A percentile compares a stretch with the other conserved stretches of the same genome.
Evolutionary conservation across 1,139 yeast species (phyloP).

Genomic region (Yamadazyma spencermartinsiae): DNA sequence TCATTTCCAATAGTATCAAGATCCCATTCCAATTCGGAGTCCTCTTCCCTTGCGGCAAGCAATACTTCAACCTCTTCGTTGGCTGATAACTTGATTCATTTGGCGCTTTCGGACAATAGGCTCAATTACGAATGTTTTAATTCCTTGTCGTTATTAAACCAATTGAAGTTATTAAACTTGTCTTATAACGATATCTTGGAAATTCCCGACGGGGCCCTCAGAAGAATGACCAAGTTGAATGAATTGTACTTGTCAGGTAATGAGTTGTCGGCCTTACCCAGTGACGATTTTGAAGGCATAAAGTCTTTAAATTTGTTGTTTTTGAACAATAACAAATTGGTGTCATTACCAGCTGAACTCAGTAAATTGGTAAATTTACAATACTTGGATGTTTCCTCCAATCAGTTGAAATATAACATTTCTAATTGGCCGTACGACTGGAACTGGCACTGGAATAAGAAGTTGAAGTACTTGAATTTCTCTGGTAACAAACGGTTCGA

Average conservation of each 20-base stretch:
- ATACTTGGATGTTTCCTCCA: conserved; percentile 88
- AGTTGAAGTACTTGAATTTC: conserved; percentile 77
- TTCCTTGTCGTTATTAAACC: conserved; percentile 57
- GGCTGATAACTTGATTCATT: conserved; percentile 52
- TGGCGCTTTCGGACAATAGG: conserved; percentile 81
- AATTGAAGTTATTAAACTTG: conserved; percentile 66
- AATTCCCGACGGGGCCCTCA: conserved; percentile 70
- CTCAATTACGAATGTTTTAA: conserved; percentile 78
- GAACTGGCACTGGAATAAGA: conserved; percentile 92
- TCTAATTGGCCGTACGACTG: conserved; percentile 96
- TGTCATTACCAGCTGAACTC: conserved; percentile 86
- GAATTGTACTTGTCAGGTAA: conserved; percentile 87
- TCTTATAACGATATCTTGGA: conserved; percentile 85
- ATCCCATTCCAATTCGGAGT: neutral
- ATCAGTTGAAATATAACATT: conserved; percentile 85
- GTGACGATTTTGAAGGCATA: conserved; percentile 76
- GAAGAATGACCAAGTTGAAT: conserved; percentile 56
- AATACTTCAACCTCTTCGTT: conserved; percentile 28
- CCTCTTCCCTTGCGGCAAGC: conserved; percentile 2
- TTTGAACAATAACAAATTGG: conserved; percentile 81
- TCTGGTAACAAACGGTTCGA: conserved; percentile 93
- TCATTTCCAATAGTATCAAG: neutral
- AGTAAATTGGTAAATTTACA: conserved; percentile 65
- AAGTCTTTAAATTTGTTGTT: conserved; percentile 60
- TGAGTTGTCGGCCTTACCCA: conserved; percentile 72